These are phyloP conservation scores for Neoarthrinium moseri DNA, from an alignment of 2,329 filamentous ascomycete genomes.

Conservation along the genomic window DNA sequence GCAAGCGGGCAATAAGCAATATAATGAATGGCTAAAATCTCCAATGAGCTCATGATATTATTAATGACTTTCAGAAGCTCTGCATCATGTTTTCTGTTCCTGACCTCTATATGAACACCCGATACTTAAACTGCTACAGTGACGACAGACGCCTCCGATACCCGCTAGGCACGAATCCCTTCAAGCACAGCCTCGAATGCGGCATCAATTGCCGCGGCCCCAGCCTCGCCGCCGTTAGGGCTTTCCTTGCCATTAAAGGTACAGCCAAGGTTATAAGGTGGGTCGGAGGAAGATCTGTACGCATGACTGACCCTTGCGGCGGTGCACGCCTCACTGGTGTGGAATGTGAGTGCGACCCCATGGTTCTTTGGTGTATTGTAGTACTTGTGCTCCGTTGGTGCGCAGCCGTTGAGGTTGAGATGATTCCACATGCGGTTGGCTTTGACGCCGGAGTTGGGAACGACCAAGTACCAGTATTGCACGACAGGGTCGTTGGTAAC, in stretches of 20 bases:
- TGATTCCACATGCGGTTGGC: slow-evolving; percentile 7
- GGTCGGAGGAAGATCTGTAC: slow-evolving; percentile 24
- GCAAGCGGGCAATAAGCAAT: no score
- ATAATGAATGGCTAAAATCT: no score
- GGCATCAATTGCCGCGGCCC: neutral
- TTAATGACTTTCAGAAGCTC: no score
- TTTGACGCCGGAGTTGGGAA: neutral
- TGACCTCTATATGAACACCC: no score
- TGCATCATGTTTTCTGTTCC: no score
- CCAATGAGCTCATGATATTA: no score
- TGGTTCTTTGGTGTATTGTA: neutral
- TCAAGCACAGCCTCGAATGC: neutral
- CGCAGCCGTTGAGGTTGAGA: slow-evolving; percentile 9
- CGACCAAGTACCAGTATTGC: slow-evolving; percentile 7
- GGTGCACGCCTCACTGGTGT: slow-evolving; percentile 8
- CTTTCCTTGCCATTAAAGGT: slow-evolving; percentile 1
- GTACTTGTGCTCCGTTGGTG: slow-evolving; percentile 6
- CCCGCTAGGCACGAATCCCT: no score
- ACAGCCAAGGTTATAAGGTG: slow-evolving; percentile 2
- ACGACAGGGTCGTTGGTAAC: no score
- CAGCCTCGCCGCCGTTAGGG: neutral
- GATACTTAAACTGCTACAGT: no score
- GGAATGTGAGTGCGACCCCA: slow-evolving; percentile 5
- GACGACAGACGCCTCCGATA: no score
- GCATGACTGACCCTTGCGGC: slow-evolving; percentile 18